phyloP scores from a whole-genome alignment of 306 rosid species.

The Pueraria montana region DNA sequence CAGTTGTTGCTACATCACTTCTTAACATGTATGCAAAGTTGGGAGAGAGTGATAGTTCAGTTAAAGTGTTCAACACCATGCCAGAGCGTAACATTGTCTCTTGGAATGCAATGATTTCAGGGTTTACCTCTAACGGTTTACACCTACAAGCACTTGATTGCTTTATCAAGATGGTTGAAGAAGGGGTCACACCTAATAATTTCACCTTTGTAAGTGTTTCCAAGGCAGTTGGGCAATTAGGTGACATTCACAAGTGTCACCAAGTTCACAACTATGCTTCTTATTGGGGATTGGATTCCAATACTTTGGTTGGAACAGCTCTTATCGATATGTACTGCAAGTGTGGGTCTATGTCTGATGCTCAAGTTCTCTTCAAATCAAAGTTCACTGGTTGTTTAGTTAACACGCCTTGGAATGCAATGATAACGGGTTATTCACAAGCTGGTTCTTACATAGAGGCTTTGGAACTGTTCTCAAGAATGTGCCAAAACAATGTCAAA shows the following conservation, averaged over 20 bases:
- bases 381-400: constrained; percentile 55
- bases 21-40: constrained; percentile 86
- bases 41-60: constrained; percentile 60
- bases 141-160: constrained; percentile 66
- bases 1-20: constrained; percentile 71
- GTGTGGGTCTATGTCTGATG: constrained; percentile 66
- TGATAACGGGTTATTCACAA: constrained; percentile 76
- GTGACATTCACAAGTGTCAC: constrained; percentile 62
- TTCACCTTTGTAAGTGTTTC: constrained; percentile 68
- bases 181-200: constrained; percentile 55
- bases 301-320: constrained; percentile 71
- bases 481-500: constrained; percentile 60
- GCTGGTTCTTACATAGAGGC: constrained; percentile 64
- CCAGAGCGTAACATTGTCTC: constrained; percentile 64
- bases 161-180: constrained; percentile 64
- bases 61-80: constrained; percentile 68
- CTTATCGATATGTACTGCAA: constrained; percentile 77
- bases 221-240: constrained; percentile 68
- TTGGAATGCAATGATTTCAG: constrained; percentile 87
- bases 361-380: constrained; percentile 58
- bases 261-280: constrained; percentile 64
- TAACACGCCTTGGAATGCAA: constrained; percentile 83
- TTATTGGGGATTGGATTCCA: constrained; percentile 62
- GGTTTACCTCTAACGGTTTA: constrained; percentile 60
- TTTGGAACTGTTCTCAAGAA: constrained; percentile 62